Evolutionary conservation across 2,329 filamentous ascomycete genomes (phyloP).

Genomic region (Botrytis fabae): DNA sequence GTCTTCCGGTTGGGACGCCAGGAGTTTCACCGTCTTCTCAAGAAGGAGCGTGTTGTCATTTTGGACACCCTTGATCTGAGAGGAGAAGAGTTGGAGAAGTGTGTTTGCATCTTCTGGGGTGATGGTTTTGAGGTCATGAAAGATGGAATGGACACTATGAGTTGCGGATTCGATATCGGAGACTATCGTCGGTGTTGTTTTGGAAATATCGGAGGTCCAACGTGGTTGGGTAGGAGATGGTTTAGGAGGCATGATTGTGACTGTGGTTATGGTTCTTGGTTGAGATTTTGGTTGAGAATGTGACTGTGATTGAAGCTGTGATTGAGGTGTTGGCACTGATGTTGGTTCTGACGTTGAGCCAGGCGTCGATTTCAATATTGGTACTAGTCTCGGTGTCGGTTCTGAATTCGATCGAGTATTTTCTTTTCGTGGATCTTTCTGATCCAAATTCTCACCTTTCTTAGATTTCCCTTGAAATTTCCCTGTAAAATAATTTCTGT

Average conservation of each 20-base stretch:
- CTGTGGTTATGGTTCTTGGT: neutral
- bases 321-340: neutral
- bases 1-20: constrained; percentile 24
- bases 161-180: constrained; percentile 18
- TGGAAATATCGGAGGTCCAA: constrained; percentile 7
- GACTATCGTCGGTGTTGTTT: constrained; percentile 5
- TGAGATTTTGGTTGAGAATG: neutral
- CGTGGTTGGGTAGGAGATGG: neutral
- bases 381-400: neutral
- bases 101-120: constrained; percentile 54
- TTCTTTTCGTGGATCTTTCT: neutral
- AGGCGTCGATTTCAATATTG: neutral
- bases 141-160: constrained; percentile 22
- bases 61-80: constrained; percentile 60
- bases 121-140: constrained; percentile 47
- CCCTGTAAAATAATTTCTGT: neutral
- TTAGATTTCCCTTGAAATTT: neutral
- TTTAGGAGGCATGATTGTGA: neutral
- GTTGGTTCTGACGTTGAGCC: neutral
- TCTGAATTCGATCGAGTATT: neutral
- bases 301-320: neutral
- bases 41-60: constrained; percentile 79
- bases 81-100: constrained; percentile 57
- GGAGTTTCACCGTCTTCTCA: constrained; percentile 61
- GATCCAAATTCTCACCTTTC: neutral